phyloP scores from a whole-genome alignment of 768 basidiomycete species.

The Hygrocybe punicea region DNA sequence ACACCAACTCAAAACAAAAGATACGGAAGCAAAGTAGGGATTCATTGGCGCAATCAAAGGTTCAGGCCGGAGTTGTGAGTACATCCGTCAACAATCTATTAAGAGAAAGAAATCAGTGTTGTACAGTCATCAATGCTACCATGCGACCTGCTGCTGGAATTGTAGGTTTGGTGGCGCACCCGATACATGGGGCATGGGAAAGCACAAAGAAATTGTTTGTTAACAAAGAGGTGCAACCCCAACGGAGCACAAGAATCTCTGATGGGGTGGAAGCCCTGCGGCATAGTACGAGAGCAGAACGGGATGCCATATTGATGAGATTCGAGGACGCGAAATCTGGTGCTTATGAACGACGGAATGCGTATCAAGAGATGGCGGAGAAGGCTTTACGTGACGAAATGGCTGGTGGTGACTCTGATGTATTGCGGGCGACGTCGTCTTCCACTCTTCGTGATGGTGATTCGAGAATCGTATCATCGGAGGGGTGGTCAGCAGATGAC shows the following conservation, averaged over 20 bases:
- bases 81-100: slow-evolving; percentile 1
- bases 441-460: too few species aligned
- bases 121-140: slow-evolving; percentile 30
- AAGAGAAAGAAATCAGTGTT: background rate
- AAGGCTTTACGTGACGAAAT: slow-evolving; percentile 26
- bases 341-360: slow-evolving; percentile 33
- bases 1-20: background rate
- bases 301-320: slow-evolving; percentile 31
- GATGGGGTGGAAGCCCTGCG: slow-evolving; percentile 40
- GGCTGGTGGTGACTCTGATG: background rate
- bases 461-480: too few species aligned
- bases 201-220: slow-evolving; percentile 31
- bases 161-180: slow-evolving; percentile 36
- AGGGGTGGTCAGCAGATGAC: too few species aligned
- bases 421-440: background rate
- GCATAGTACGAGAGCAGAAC: slow-evolving; percentile 33
- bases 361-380: slow-evolving; percentile 33
- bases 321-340: slow-evolving; percentile 37
- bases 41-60: slow-evolving; percentile 37
- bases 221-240: slow-evolving; percentile 31
- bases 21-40: slow-evolving; percentile 17
- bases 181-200: slow-evolving; percentile 38
- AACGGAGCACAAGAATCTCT: slow-evolving; percentile 36
- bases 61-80: slow-evolving; percentile 35
- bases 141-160: slow-evolving; percentile 34